Conservation (phyloP, 352 stramenopile genomes). For the Pilasporangium apinafurcum region DNA sequence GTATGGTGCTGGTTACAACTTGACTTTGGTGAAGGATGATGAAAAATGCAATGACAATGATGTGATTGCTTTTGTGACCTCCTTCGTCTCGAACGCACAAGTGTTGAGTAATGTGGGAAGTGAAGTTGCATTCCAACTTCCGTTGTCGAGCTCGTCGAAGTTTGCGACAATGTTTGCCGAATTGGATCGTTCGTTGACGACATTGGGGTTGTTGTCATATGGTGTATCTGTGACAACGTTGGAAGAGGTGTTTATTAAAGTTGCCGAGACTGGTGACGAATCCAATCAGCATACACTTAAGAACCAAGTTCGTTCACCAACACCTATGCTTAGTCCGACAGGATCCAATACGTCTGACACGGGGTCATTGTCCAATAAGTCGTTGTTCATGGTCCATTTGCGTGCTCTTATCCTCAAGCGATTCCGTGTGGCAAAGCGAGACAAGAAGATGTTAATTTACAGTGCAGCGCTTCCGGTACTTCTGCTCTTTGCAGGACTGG, state of each 20-base stretch:
- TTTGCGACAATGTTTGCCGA: slow-evolving; percentile 75
- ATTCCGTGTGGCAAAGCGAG: slow-evolving; percentile 38
- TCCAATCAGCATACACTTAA: too few relatives aligned
- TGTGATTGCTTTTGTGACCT: slow-evolving; percentile 24
- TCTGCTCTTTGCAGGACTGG: slow-evolving; percentile 61
- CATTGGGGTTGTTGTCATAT: slow-evolving; percentile 46
- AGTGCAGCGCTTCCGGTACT: slow-evolving; percentile 61
- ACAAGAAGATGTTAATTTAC: slow-evolving; percentile 69
- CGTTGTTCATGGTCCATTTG: slow-evolving; percentile 39
- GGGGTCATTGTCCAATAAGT: slow-evolving; percentile 8
- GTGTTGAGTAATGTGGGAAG: slow-evolving; percentile 61
- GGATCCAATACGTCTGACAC: background rate
- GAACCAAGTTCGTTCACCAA: slow-evolving; percentile 15
- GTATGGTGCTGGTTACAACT: slow-evolving; percentile 75
- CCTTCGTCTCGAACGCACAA: slow-evolving; percentile 28
- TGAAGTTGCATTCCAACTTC: slow-evolving; percentile 73
- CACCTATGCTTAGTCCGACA: too few relatives aligned
- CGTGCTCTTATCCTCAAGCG: slow-evolving; percentile 55
- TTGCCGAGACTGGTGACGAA: slow-evolving; percentile 27
- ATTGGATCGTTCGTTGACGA: slow-evolving; percentile 36
- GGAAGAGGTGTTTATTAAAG: slow-evolving; percentile 88
- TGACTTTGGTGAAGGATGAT: slow-evolving; percentile 35
- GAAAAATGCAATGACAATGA: slow-evolving; percentile 20
- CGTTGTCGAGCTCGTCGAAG: slow-evolving; percentile 37
- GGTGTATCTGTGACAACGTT: slow-evolving; percentile 81